Evolutionary conservation across 345 rosid species (phyloP), one percentile per base, ranked within the genome.

Genomic region (Linum trigynum): DNA sequence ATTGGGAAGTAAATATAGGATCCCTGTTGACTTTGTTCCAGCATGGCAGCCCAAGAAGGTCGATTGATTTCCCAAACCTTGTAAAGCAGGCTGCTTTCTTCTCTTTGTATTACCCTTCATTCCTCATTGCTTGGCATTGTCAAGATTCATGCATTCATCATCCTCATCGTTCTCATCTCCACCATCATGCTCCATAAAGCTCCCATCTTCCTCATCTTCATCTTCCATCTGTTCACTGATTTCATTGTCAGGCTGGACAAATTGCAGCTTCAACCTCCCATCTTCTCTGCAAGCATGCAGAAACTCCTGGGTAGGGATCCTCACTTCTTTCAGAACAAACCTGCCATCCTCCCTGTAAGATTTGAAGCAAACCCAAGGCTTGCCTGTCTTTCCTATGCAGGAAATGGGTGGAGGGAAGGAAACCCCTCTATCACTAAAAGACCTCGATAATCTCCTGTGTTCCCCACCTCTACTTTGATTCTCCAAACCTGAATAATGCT

Each of bases 341-440:
- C 98, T 80, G 6, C 97, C 97, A 53, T 86, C 88, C 14, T 86
- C 76, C 72, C 96, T 71, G 62, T 87, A 85, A 35, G 96, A 79
- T 77, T 88, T 86, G 67, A 92, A 86, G 71, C 80, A 79, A 76
- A 86, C 86, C 84, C 83, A 68, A 1, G 86, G 92, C 84, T 77
- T 86, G 16, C 91, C 91, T 7, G 71, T 74, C 76, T 65, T 74
- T n/a, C 89, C 84, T 56, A 86, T 79, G 63, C 83, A 73, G 8
- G 89, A 81, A 65, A 92, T 92, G 0, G 98, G 92, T 2, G 97
- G 98, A 38, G 95, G 95, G 70, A 85, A 87, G 50, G 32, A 23
- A 23, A 23, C 32, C 32, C 73, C 81, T 55, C 75, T 77, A 39
- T 64, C 40, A 39, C 7, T 6, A 8, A 69, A 63, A 38, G 70